Conservation (phyloP, 1,139 yeast genomes). For the Pichia sp. region DNA sequence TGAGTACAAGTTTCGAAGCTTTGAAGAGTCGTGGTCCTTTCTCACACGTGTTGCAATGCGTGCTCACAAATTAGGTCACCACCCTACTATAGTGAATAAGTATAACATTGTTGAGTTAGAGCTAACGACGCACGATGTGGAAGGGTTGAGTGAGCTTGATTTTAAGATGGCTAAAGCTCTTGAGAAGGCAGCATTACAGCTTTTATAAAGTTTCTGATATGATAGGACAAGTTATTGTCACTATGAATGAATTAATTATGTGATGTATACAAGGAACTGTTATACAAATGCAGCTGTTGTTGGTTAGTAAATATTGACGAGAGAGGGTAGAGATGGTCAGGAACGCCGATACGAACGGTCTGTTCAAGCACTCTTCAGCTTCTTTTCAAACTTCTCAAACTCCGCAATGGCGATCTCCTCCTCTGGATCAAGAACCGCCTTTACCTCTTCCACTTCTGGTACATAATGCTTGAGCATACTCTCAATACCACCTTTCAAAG, state of each 20-base stretch:
- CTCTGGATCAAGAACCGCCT: slow-evolving; percentile 57
- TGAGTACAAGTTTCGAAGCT: slow-evolving; percentile 40
- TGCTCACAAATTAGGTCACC: slow-evolving; percentile 60
- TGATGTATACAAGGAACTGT: too few relatives aligned
- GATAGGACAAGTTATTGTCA: too few relatives aligned
- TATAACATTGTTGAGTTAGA: slow-evolving; percentile 54
- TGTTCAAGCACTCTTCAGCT: slow-evolving; percentile 20
- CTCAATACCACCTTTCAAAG: slow-evolving; percentile 76
- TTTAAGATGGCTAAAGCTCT: slow-evolving; percentile 50
- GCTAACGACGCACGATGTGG: slow-evolving; percentile 64
- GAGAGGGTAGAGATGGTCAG: too few relatives aligned
- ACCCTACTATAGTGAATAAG: slow-evolving; percentile 60
- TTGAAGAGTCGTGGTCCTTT: slow-evolving; percentile 61
- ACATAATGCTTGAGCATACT: slow-evolving; percentile 79
- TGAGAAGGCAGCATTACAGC: slow-evolving; percentile 31
- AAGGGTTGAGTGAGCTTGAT: slow-evolving; percentile 51
- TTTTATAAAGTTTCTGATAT: too few relatives aligned
- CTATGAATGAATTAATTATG: too few relatives aligned
- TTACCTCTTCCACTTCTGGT: slow-evolving; percentile 73
- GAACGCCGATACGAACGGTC: too few relatives aligned
- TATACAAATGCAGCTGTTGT: too few relatives aligned
- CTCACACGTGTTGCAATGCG: slow-evolving; percentile 54
- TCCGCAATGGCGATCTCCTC: slow-evolving; percentile 57
- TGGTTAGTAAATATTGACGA: too few relatives aligned
- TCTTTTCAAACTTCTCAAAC: slow-evolving; percentile 48